These are phyloP conservation scores for Fusarium dlaminii DNA, from an alignment of 2,329 filamentous ascomycete species.

Conservation along the genomic window DNA sequence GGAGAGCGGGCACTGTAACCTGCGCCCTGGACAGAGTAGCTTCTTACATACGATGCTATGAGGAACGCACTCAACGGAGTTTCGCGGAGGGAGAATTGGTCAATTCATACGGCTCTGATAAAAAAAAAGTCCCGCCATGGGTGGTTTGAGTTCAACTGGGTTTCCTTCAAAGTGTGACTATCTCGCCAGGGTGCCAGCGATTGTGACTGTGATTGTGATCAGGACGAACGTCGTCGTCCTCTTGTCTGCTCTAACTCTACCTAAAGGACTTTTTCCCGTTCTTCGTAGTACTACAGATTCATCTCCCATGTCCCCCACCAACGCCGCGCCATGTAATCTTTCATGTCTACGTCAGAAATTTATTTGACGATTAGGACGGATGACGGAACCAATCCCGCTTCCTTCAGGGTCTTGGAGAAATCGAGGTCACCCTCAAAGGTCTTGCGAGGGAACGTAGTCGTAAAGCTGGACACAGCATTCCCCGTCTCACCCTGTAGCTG, in stretches of 20 bases:
- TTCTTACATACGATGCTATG: slow-evolving; percentile 55
- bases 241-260: slow-evolving; percentile 16
- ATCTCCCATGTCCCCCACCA: slow-evolving; percentile 5
- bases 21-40: slow-evolving; percentile 58
- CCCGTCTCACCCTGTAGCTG: slow-evolving; percentile 77
- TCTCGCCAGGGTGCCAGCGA: slow-evolving; percentile 1
- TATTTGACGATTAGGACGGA: slow-evolving; percentile 84
- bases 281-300: not conserved
- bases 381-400: slow-evolving; percentile 88
- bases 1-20: slow-evolving; percentile 59
- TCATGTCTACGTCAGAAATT: not conserved
- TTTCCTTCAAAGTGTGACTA: slow-evolving; percentile 22
- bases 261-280: slow-evolving; percentile 1
- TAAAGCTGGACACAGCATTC: slow-evolving; percentile 76
- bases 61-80: slow-evolving; percentile 57
- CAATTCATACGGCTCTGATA: slow-evolving; percentile 52
- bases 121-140: slow-evolving; percentile 49
- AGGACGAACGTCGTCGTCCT: not conserved
- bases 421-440: slow-evolving; percentile 74
- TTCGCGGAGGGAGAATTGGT: slow-evolving; percentile 50
- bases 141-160: slow-evolving; percentile 43
- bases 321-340: slow-evolving; percentile 37
- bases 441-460: slow-evolving; percentile 88
- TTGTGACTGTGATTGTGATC: not conserved
- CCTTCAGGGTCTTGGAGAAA: slow-evolving; percentile 90